Percentiles rank a stretch among this genome's conserved stretches.
phyloP scores from a whole-genome alignment of 768 basidiomycete species.

The Amanita molliuscula region DNA sequence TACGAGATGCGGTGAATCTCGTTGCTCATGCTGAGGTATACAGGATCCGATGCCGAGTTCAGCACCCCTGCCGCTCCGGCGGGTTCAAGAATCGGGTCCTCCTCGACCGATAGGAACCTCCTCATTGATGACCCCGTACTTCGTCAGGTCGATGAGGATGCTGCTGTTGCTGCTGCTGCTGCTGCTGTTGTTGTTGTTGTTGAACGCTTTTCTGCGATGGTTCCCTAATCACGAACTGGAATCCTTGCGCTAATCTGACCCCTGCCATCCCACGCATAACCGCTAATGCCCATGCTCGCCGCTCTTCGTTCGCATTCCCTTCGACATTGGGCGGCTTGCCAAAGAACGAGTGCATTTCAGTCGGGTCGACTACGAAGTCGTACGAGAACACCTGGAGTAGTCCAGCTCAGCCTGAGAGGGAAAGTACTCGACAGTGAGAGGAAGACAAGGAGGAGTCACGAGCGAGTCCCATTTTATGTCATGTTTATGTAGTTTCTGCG shows the following conservation, averaged over 20 bases:
- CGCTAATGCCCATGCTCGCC: conserved; percentile 63
- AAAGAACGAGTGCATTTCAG: conserved; percentile 81
- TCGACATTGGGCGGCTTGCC: conserved; percentile 51
- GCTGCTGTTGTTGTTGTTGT: conserved; percentile 16
- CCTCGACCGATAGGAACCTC: conserved; percentile 47
- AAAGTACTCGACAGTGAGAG: conserved; percentile 84
- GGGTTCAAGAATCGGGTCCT: conserved; percentile 38
- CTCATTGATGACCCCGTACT: conserved; percentile 21
- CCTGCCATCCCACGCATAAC: conserved; percentile 94
- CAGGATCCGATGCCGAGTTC: conserved; percentile 50
- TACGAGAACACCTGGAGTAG: conserved; percentile 71
- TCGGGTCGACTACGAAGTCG: conserved; percentile 76
- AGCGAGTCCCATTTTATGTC: conserved; percentile 90
- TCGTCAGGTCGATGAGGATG: conserved; percentile 27
- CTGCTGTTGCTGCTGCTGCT: conserved; percentile 16
- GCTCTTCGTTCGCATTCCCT: conserved; percentile 43
- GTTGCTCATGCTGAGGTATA: conserved; percentile 91
- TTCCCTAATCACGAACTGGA: conserved; percentile 76
- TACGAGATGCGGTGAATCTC: conserved; percentile 92
- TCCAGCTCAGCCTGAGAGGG: conserved; percentile 70
- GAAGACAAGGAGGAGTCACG: conserved; percentile 77
- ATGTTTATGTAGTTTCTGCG: conserved; percentile 62
- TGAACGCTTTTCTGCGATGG: conserved; percentile 15
- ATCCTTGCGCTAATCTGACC: conserved; percentile 85
- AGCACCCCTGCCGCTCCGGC: conserved; percentile 58